Evolutionary conservation across 352 stramenopile genomes (phyloP).

Genomic region (Globisporangium ultimum): DNA sequence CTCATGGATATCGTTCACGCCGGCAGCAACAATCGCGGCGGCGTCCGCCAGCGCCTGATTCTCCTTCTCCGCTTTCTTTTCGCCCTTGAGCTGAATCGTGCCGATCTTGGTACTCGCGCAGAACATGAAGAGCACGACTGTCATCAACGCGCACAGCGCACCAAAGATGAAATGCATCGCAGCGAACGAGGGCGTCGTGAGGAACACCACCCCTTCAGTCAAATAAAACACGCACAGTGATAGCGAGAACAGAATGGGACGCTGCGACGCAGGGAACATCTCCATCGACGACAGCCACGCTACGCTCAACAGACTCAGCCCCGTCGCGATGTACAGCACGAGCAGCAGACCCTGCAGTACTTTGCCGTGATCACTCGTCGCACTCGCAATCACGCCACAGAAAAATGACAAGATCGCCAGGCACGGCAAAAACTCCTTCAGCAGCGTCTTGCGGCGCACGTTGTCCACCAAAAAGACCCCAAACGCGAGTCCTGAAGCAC

Average conservation of each 20-base stretch:
- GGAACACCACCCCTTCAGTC: conserved; percentile 52
- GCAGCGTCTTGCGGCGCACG: conserved; percentile 85
- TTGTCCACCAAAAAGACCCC: conserved; percentile 81
- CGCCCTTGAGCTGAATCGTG: conserved; percentile 82
- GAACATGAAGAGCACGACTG: conserved; percentile 63
- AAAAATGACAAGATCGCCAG: conserved; percentile 59
- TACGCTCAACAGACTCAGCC: conserved; percentile 68
- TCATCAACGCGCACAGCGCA: conserved; percentile 38
- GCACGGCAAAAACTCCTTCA: conserved; percentile 85
- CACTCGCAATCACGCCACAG: conserved; percentile 43
- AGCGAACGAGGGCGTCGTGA: conserved; percentile 57
- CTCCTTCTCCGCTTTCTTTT: conserved; percentile 72
- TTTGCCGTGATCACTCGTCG: conserved; percentile 26
- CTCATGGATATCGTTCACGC: conserved; percentile 19
- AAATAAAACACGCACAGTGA: conserved; percentile 69
- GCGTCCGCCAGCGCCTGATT: conserved; percentile 17
- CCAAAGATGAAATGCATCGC: conserved; percentile 55
- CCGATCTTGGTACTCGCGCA: conserved; percentile 80
- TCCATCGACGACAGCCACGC: conserved; percentile 75
- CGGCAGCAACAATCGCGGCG: conserved; percentile 17
- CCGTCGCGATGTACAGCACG: conserved; percentile 60
- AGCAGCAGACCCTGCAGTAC: conserved; percentile 52
- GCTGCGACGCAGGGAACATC: conserved; percentile 71
- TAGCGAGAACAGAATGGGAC: conserved; percentile 61
- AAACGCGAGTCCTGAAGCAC: conserved; percentile 49